These are phyloP conservation scores for Durio zibethinus DNA, from an alignment of 345 rosid genomes.

Conservation along the genomic window DNA sequence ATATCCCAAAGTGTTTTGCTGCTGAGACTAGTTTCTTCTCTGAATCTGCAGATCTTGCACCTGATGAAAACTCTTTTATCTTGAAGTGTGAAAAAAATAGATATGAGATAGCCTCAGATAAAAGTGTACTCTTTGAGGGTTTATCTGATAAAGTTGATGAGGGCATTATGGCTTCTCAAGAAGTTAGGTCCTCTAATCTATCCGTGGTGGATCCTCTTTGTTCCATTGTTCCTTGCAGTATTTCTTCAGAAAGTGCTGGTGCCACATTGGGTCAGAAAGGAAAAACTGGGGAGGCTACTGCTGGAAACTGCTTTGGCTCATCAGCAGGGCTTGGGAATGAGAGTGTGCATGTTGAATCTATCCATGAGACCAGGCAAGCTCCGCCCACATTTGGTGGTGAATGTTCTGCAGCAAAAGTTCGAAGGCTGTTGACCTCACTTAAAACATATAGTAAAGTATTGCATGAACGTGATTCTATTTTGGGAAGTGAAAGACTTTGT, in stretches of 20 bases:
- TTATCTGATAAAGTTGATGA: constrained; percentile 27
- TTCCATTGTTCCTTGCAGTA: constrained; percentile 67
- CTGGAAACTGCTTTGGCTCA: constrained; percentile 25
- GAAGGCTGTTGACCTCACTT: constrained; percentile 35
- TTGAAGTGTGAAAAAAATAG: constrained; percentile 21
- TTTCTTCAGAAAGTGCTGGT: constrained; percentile 36
- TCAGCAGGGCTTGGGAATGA: constrained; percentile 16
- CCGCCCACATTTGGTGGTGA: constrained; percentile 15
- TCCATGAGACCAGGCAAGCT: constrained; percentile 22
- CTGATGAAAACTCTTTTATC: constrained; percentile 47
- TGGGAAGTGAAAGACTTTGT: constrained; percentile 17
- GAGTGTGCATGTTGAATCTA: constrained; percentile 20
- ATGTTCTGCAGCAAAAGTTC: constrained; percentile 22
- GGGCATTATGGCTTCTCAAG: constrained; percentile 35
- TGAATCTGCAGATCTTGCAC: constrained; percentile 56
- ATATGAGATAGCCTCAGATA: constrained; percentile 34
- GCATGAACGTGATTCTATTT: constrained; percentile 19
- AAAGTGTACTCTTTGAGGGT: constrained; percentile 36
- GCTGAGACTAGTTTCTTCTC: constrained; percentile 59
- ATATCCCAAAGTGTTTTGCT: constrained; percentile 31
- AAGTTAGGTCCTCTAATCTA: constrained; percentile 37
- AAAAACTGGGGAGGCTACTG: constrained; percentile 25
- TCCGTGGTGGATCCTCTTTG: constrained; percentile 61
- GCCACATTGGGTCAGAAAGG: constrained; percentile 21
- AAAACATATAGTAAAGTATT: constrained; percentile 37